Percentiles rank a stretch among this genome's conserved stretches.
phyloP scores from a whole-genome alignment of 2,329 filamentous ascomycete species.

The Pseudofabraea citricarpa region DNA sequence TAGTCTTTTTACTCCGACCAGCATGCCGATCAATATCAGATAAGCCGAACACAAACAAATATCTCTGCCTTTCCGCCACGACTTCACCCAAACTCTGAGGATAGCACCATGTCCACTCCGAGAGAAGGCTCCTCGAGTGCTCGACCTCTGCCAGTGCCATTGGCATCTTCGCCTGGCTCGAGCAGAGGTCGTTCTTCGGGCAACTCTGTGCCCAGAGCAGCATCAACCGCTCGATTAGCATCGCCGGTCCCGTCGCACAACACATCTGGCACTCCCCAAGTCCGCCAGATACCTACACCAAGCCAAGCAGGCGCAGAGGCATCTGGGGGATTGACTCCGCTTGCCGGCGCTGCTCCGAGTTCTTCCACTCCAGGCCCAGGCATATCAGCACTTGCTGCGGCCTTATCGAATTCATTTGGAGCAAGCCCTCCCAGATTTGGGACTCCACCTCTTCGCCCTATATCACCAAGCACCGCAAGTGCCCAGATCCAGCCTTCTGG shows the following conservation, averaged over 20 bases:
- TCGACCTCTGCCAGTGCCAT: constrained; percentile 32
- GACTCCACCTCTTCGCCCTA: constrained; percentile 53
- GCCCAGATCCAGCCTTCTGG: constrained; percentile 29
- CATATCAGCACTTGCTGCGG: constrained; percentile 81
- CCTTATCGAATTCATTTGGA: constrained; percentile 71
- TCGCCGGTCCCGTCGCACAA: constrained; percentile 45
- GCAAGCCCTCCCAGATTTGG: constrained; percentile 66
- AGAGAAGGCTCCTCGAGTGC: constrained; percentile 22
- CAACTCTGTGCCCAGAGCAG: constrained; percentile 51
- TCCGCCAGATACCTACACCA: constrained; percentile 43
- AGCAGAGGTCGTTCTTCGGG: constrained; percentile 27
- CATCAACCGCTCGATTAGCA: constrained; percentile 56
- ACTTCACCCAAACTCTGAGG: too few relatives aligned
- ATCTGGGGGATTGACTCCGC: constrained; percentile 51
- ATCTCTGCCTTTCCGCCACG: too few relatives aligned
- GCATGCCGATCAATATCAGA: too few relatives aligned
- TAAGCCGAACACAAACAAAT: constrained; percentile 5
- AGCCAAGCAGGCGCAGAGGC: constrained; percentile 33
- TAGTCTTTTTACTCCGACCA: too few relatives aligned
- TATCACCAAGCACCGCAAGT: constrained; percentile 51
- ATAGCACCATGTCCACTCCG: constrained; percentile 29
- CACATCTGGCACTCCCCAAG: constrained; percentile 42
- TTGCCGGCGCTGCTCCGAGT: constrained; percentile 53
- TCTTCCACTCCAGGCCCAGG: constrained; percentile 70
- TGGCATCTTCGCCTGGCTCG: constrained; percentile 45